phyloP scores from a whole-genome alignment of 139 green algal genomes.

The Trebouxia sp. region DNA sequence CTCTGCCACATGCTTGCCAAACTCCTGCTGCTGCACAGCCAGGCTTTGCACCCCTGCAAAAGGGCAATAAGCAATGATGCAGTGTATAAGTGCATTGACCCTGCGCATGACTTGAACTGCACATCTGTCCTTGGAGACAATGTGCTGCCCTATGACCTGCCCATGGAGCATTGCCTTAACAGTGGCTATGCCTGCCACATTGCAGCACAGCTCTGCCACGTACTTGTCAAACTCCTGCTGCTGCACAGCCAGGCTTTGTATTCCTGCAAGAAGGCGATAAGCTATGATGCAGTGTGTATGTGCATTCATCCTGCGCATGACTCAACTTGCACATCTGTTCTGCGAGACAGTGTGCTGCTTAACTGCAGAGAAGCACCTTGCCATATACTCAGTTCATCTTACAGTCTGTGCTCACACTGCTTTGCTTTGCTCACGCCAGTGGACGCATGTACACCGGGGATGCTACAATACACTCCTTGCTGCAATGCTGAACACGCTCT shows the following conservation, averaged over 20 bases:
- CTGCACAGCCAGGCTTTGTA: not conserved
- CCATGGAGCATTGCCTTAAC: constrained; percentile 33
- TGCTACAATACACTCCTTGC: too few species aligned
- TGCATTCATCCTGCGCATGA: too few species aligned
- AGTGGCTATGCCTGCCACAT: constrained; percentile 24
- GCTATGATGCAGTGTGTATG: too few species aligned
- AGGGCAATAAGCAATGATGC: too few species aligned
- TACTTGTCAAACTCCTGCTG: constrained; percentile 13
- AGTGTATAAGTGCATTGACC: too few species aligned
- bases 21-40: not conserved
- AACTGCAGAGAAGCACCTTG: too few species aligned
- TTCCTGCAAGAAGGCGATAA: not conserved
- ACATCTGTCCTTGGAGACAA: not conserved
- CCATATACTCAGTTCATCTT: too few species aligned
- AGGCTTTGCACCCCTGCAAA: not conserved
- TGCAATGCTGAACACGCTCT: too few species aligned
- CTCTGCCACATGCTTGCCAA: constrained; percentile 21
- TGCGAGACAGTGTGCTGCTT: constrained; percentile 25
- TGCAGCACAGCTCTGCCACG: constrained; percentile 4
- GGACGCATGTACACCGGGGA: too few species aligned
- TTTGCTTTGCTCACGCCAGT: too few species aligned
- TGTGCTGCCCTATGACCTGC: constrained; percentile 22
- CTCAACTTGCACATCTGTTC: not conserved
- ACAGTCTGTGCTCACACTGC: too few species aligned
- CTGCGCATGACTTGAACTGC: not conserved